A percentile compares a stretch with the other conserved stretches of the same genome.
Conservation (phyloP, 768 basidiomycete species). For the Psilocybe azurescens region DNA sequence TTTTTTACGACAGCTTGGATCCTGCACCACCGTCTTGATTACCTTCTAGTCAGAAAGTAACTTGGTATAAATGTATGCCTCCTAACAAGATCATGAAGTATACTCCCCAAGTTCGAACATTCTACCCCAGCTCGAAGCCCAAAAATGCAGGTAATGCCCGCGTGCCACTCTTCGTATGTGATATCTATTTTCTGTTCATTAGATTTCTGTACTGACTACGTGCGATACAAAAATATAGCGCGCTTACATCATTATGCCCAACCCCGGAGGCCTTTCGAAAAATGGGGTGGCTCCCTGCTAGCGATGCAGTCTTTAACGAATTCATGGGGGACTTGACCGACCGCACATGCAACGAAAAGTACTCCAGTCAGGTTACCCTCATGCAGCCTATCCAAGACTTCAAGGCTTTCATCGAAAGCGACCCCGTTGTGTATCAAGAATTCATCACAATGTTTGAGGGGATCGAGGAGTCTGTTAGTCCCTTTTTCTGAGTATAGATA, state of each 20-base stretch:
- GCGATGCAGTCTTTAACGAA: background rate
- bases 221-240: background rate
- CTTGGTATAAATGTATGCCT: background rate
- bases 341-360: background rate
- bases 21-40: background rate
- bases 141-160: background rate
- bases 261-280: slow-evolving; percentile 4
- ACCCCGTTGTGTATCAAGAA: background rate
- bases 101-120: no score
- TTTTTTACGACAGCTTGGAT: background rate
- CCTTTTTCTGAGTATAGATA: background rate
- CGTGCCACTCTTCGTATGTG: slow-evolving; percentile 1
- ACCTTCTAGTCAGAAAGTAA: background rate
- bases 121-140: background rate
- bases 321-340: background rate
- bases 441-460: slow-evolving; percentile 12
- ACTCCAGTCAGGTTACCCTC: background rate
- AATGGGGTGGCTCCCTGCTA: slow-evolving; percentile 9
- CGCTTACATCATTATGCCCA: background rate
- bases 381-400: slow-evolving; percentile 11
- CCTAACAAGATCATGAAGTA: no score
- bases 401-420: slow-evolving; percentile 9
- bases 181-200: background rate
- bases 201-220: background rate
- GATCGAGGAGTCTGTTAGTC: slow-evolving; percentile 3